phyloP scores from a whole-genome alignment of 225 moss, liverwort and hornwort genomes.

The Anthoceros angustus region DNA sequence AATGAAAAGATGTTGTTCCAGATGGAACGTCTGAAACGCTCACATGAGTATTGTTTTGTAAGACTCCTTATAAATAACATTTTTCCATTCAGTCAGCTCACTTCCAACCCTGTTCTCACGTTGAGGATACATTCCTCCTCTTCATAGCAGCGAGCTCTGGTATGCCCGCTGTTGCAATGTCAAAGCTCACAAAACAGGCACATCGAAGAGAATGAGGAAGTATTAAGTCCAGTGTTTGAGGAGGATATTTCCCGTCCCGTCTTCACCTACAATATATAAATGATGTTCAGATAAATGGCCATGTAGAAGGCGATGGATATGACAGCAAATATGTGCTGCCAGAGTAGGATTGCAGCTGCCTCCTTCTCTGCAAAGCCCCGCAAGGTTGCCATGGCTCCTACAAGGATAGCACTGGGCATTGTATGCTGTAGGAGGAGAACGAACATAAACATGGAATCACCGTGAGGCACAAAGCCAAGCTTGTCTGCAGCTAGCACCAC shows the following conservation, averaged over 20 bases:
- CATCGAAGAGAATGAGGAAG: not conserved
- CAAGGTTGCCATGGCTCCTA: conserved; percentile 72
- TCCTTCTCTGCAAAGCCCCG: conserved; percentile 68
- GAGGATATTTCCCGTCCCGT: not conserved
- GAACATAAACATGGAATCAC: conserved; percentile 62
- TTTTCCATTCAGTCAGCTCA: too few species aligned
- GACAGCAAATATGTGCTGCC: conserved; percentile 57
- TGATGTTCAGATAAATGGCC: conserved; percentile 41
- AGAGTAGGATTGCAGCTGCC: conserved; percentile 62
- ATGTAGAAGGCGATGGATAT: conserved; percentile 48
- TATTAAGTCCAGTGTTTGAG: not conserved
- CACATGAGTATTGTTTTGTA: too few species aligned
- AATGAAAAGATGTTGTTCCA: too few species aligned
- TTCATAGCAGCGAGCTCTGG: too few species aligned
- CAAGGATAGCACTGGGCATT: conserved; percentile 86
- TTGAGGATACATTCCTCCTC: too few species aligned
- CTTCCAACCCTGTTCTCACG: too few species aligned
- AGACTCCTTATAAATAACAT: too few species aligned
- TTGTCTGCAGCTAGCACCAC: conserved; percentile 40
- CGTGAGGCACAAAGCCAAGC: conserved; percentile 38
- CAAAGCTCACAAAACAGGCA: not conserved
- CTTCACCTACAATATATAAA: conserved; percentile 16
- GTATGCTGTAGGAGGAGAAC: conserved; percentile 69
- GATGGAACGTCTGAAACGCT: too few species aligned
- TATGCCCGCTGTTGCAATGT: too few species aligned